Conservation (phyloP, 768 basidiomycete species). For the Asterophora parasitica region DNA sequence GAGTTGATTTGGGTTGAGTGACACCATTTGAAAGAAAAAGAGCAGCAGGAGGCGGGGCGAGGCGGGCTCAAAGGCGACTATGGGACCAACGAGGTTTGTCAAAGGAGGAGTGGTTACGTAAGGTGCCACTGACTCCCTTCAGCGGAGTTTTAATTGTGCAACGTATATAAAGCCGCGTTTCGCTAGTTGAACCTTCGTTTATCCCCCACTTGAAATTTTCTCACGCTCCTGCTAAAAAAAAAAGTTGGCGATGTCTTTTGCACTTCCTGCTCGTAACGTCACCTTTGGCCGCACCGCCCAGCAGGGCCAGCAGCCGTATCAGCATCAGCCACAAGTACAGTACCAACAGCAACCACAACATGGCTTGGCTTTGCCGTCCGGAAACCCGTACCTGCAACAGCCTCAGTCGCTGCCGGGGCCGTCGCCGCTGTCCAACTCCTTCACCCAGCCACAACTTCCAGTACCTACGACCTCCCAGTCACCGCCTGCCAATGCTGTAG, state of each 20-base stretch:
- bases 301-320: slow-evolving; percentile 35
- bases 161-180: slow-evolving; percentile 40
- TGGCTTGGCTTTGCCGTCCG: slow-evolving; percentile 55
- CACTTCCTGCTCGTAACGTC: slow-evolving; percentile 73
- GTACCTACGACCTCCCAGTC: slow-evolving; percentile 27
- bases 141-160: slow-evolving; percentile 41
- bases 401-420: slow-evolving; percentile 43
- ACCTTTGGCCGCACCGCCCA: slow-evolving; percentile 64
- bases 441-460: slow-evolving; percentile 33
- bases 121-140: slow-evolving; percentile 29
- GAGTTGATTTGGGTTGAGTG: background rate
- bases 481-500: slow-evolving; percentile 34
- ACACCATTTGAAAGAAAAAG: background rate
- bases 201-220: slow-evolving; percentile 35
- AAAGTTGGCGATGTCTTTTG: slow-evolving; percentile 48
- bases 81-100: slow-evolving; percentile 20
- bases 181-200: slow-evolving; percentile 24
- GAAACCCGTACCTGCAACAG: slow-evolving; percentile 41
- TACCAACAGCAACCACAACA: slow-evolving; percentile 42
- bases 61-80: background rate
- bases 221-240: slow-evolving; percentile 33
- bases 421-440: slow-evolving; percentile 56
- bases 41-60: background rate
- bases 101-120: slow-evolving; percentile 42
- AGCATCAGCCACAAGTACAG: slow-evolving; percentile 38